Percentiles rank a stretch among this genome's conserved stretches.
Conservation (phyloP, 805 yeast species). For the Cyberlindnera xylosilytica region DNA sequence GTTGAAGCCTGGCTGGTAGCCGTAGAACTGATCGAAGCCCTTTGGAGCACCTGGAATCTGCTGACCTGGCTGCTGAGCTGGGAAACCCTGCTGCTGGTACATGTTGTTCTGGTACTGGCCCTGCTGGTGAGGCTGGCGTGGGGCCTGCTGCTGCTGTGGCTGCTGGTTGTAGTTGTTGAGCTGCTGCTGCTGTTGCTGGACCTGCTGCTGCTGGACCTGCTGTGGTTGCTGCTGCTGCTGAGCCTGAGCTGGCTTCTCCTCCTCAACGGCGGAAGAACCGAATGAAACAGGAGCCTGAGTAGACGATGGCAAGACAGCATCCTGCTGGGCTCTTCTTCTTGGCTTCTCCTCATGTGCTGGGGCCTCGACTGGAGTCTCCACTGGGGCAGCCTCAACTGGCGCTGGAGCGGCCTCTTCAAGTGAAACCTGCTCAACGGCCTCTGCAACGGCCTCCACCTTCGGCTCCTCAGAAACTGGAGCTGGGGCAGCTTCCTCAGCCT, state of each 20-base stretch:
- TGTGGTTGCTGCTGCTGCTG: conserved; percentile 22
- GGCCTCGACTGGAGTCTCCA: conserved; percentile 15
- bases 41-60: conserved; percentile 28
- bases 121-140: conserved; percentile 14
- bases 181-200: conserved; percentile 7
- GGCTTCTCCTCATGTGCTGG: conserved; percentile 25
- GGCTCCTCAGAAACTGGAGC: conserved; percentile 6
- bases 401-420: conserved; percentile 19
- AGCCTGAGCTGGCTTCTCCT: conserved; percentile 21
- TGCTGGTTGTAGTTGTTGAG: conserved; percentile 11
- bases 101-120: conserved; percentile 16
- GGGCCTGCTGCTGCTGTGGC: conserved; percentile 9
- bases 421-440: conserved; percentile 19
- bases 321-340: conserved; percentile 37
- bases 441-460: conserved; percentile 5
- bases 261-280: conserved; percentile 50
- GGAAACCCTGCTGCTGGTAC: conserved; percentile 11
- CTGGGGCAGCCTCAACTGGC: conserved; percentile 20
- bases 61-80: conserved; percentile 19
- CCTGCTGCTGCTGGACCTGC: conserved; percentile 20
- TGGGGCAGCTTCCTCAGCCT: conserved; percentile 15
- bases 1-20: conserved; percentile 20
- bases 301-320: conserved; percentile 51
- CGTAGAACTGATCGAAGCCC: conserved; percentile 33
- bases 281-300: conserved; percentile 41